Percentiles rank a stretch among this genome's conserved stretches.
phyloP scores from a whole-genome alignment of 306 rosid genomes.

The Casuarina glauca region DNA sequence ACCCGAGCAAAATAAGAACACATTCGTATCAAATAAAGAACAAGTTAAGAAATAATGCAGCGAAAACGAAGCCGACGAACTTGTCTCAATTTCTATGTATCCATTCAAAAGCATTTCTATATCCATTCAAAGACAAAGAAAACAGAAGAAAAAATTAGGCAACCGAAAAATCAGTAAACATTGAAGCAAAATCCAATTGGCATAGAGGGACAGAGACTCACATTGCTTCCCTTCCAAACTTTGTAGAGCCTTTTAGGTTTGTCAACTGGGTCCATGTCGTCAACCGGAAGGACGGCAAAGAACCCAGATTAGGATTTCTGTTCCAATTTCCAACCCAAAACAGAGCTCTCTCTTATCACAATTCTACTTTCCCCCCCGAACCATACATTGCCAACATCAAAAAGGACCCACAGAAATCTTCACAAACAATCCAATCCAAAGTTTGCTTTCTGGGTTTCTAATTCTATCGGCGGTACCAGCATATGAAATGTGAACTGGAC shows the following conservation, averaged over 20 bases:
- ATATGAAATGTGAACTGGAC: constrained; percentile 9
- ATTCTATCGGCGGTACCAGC: background rate
- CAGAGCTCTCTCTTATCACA: constrained; percentile 32
- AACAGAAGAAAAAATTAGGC: background rate
- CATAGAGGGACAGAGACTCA: constrained; percentile 37
- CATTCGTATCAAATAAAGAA: background rate
- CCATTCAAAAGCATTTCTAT: constrained; percentile 14
- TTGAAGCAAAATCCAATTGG: constrained; percentile 22
- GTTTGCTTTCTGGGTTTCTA: constrained; percentile 25
- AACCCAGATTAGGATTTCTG: constrained; percentile 34
- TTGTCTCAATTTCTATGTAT: background rate
- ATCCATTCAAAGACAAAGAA: constrained; percentile 11
- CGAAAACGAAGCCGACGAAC: background rate
- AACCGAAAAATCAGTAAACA: constrained; percentile 8
- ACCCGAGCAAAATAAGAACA: background rate
- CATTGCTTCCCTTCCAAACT: constrained; percentile 94
- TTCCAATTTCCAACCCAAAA: constrained; percentile 45
- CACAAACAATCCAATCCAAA: constrained; percentile 9
- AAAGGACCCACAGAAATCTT: constrained; percentile 19
- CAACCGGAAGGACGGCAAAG: constrained; percentile 30
- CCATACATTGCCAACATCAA: constrained; percentile 36
- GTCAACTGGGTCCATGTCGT: constrained; percentile 34
- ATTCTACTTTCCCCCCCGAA: constrained; percentile 26
- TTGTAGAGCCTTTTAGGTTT: constrained; percentile 66
- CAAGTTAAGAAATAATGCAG: background rate